Conservation (phyloP, 192 early-diverging fungal species). For the Backusella liffmaniae region DNA sequence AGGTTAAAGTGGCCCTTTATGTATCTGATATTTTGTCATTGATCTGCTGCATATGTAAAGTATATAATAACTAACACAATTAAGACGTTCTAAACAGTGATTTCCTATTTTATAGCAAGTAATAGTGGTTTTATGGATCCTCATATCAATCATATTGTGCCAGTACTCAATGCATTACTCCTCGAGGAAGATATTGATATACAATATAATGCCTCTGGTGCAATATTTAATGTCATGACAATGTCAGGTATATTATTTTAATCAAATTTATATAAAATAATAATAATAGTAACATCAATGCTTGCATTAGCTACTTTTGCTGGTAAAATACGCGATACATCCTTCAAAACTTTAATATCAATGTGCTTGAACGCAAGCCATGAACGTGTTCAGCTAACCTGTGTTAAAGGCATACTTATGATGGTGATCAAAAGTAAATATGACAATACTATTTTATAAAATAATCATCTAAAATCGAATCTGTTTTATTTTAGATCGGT, state of each 20-base stretch:
- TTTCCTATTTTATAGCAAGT: slow-evolving; percentile 8
- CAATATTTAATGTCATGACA: slow-evolving; percentile 32
- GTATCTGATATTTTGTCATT: slow-evolving; percentile 34
- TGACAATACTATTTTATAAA: neutral
- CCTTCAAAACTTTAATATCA: slow-evolving; percentile 22
- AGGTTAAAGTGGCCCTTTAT: slow-evolving; percentile 25
- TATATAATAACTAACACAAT: neutral
- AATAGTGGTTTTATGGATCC: slow-evolving; percentile 23
- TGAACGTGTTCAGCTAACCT: slow-evolving; percentile 31
- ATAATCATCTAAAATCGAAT: neutral
- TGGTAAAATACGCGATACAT: slow-evolving; percentile 21
- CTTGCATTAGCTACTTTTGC: slow-evolving; percentile 21
- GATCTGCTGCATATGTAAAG: slow-evolving; percentile 34
- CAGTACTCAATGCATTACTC: slow-evolving; percentile 23
- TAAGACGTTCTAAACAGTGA: neutral
- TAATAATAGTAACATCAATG: too few relatives aligned
- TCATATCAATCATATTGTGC: slow-evolving; percentile 19
- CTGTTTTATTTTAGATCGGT: slow-evolving; percentile 10
- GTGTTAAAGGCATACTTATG: slow-evolving; percentile 25
- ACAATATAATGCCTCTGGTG: slow-evolving; percentile 33
- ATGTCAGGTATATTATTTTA: slow-evolving; percentile 18
- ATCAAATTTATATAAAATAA: neutral
- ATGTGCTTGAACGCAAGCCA: slow-evolving; percentile 9
- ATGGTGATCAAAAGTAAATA: slow-evolving; percentile 30
- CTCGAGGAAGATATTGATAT: slow-evolving; percentile 26